A percentile compares a stretch with the other conserved stretches of the same genome.
phyloP scores from a whole-genome alignment of 192 early-diverging fungal genomes.

The Linnemannia exigua region DNA sequence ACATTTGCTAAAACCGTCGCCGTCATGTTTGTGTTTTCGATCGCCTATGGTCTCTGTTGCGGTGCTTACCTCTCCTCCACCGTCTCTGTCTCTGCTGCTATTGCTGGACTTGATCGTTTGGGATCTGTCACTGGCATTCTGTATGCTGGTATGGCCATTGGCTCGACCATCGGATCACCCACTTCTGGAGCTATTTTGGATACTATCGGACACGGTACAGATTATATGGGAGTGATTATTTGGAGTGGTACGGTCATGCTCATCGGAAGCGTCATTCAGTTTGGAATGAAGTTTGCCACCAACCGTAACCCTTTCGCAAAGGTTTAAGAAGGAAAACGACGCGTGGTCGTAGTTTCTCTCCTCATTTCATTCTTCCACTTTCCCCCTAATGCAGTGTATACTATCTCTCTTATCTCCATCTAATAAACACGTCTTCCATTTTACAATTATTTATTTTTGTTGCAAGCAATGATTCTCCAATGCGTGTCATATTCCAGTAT shows the following conservation, averaged over 20 bases:
- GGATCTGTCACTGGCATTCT: constrained; percentile 46
- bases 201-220: constrained; percentile 27
- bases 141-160: constrained; percentile 53
- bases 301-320: constrained; percentile 24
- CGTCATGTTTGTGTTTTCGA: constrained; percentile 49
- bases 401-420: too few relatives aligned
- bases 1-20: constrained; percentile 1
- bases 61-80: constrained; percentile 54
- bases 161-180: constrained; percentile 42
- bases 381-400: too few relatives aligned
- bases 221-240: constrained; percentile 46
- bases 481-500: too few relatives aligned
- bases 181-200: constrained; percentile 47
- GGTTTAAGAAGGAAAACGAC: too few relatives aligned
- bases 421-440: too few relatives aligned
- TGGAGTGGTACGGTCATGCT: constrained; percentile 36
- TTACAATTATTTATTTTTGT: too few relatives aligned
- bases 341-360: too few relatives aligned
- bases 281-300: constrained; percentile 27
- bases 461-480: too few relatives aligned
- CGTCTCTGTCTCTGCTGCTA: constrained; percentile 39
- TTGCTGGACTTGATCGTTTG: constrained; percentile 35
- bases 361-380: too few relatives aligned
- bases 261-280: constrained; percentile 28
- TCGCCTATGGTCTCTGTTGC: constrained; percentile 51